phyloP scores from a whole-genome alignment of 2,329 filamentous ascomycete species.

The Aspergillus intermedius region DNA sequence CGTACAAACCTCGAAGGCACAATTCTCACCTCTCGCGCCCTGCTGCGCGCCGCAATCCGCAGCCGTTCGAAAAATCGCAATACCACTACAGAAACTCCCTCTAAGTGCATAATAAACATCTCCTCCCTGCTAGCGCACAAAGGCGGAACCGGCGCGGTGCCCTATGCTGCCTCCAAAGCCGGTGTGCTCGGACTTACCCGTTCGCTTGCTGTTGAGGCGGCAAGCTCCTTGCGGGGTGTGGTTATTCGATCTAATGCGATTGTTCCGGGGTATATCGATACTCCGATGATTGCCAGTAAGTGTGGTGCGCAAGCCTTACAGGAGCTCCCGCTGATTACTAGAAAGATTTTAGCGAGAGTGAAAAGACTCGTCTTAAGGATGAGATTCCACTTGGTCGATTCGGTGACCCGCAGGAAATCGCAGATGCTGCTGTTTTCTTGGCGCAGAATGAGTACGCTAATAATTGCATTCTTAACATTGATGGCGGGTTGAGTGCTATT shows the following conservation, averaged over 20 bases:
- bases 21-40: conserved; percentile 33
- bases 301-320: background rate
- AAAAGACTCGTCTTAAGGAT: conserved; percentile 26
- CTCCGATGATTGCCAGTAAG: conserved; percentile 69
- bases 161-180: conserved; percentile 75
- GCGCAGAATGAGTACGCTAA: conserved; percentile 74
- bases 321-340: too few relatives aligned
- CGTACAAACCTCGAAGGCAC: conserved; percentile 60
- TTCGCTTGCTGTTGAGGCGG: conserved; percentile 29
- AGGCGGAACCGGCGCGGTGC: conserved; percentile 62
- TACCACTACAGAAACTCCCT: conserved; percentile 26
- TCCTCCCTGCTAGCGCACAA: conserved; percentile 67
- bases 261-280: conserved; percentile 75
- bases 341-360: conserved; percentile 23
- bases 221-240: conserved; percentile 52
- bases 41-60: conserved; percentile 31
- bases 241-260: conserved; percentile 71
- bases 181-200: conserved; percentile 59
- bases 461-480: conserved; percentile 78
- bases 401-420: conserved; percentile 64
- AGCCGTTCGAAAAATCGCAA: conserved; percentile 20
- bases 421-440: conserved; percentile 74
- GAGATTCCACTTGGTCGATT: conserved; percentile 62
- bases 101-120: conserved; percentile 75
- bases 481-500: conserved; percentile 70